Evolutionary conservation across 2,329 filamentous ascomycete species (phyloP).

Genomic region (Stagonosporopsis cucurbitacearum): DNA sequence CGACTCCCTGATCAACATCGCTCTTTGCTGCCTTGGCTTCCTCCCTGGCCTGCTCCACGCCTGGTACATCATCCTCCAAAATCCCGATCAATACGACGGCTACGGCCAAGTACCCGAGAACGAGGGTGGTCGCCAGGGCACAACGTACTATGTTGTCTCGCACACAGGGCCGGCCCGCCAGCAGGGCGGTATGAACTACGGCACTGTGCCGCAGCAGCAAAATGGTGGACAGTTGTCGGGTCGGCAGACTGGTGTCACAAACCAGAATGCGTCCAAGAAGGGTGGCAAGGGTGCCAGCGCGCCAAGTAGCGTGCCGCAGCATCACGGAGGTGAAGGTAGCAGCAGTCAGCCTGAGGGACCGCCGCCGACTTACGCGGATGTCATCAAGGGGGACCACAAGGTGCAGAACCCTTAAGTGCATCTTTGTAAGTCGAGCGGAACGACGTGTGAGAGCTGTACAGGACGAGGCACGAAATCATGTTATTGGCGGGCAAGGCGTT

Average conservation of each 20-base stretch:
- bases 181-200: constrained; percentile 42
- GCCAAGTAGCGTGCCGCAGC: constrained; percentile 18
- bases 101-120: constrained; percentile 69
- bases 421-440: background rate
- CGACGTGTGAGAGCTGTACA: background rate
- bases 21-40: constrained; percentile 69
- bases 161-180: constrained; percentile 49
- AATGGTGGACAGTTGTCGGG: constrained; percentile 52
- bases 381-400: constrained; percentile 89
- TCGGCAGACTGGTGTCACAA: constrained; percentile 47
- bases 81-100: constrained; percentile 70
- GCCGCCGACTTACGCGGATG: constrained; percentile 89
- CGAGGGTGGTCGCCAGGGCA: constrained; percentile 51
- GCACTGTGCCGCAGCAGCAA: constrained; percentile 48
- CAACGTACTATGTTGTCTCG: constrained; percentile 37
- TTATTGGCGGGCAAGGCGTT: background rate
- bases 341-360: constrained; percentile 51
- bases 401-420: constrained; percentile 62
- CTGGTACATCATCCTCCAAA: constrained; percentile 97
- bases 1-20: constrained; percentile 93
- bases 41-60: constrained; percentile 90
- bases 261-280: constrained; percentile 30
- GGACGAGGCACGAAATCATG: background rate
- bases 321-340: constrained; percentile 34
- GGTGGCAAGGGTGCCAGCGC: constrained; percentile 11